Evolutionary conservation across 495 filamentous ascomycete genomes (phyloP), one percentile per base, ranked within the genome.

Genomic region (Xylaria cubensis): DNA sequence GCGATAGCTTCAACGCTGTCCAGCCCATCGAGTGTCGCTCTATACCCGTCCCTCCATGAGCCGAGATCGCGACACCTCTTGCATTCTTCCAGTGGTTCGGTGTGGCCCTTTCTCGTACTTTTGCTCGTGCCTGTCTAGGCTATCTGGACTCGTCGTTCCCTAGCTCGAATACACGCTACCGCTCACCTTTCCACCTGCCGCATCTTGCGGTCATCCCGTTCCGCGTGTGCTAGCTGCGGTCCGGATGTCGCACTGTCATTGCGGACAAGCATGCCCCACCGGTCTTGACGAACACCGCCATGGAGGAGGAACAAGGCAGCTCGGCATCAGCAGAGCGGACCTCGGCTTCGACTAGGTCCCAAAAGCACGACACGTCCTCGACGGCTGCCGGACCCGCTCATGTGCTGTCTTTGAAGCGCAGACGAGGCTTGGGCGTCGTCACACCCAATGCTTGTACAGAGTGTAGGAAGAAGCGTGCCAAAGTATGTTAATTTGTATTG

Each of bases 371-470:
- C 41, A 46, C 72, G 3, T 70, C 70, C 17, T 72, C 61, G 8
- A 29, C 73, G 50, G 72, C 78, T 63, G 68, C 48, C 21, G 72
- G 69, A 24, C 50, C 72, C 21, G 17, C 64, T 42, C 74, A 73
- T 32, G 39, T 46, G 3, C 75, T 76, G 32, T 70, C 80, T 7
- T 83, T 83, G 4, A 86, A 84, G 72, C 75, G 86, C 26, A 80
- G 84, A 69, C 82, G 87, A 59, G 87, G 87, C 19, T 72, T 86
- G 5, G 86, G 86, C 17, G 76, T 87, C 8, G 86, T 89, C 8
- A 89, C 87, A 4, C 82, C 82, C 44, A 89, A 87, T 70, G 87
- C 87, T 1, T 89, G 87, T 74, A 88, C 84, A 36, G 87, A 88
- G 75, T 89, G 87, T 72, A 82, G 86, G 21, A 89, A 89, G 79